These are phyloP conservation scores for Arthrobotrys musiformis DNA, from an alignment of 2,329 filamentous ascomycete species.

Conservation along the genomic window DNA sequence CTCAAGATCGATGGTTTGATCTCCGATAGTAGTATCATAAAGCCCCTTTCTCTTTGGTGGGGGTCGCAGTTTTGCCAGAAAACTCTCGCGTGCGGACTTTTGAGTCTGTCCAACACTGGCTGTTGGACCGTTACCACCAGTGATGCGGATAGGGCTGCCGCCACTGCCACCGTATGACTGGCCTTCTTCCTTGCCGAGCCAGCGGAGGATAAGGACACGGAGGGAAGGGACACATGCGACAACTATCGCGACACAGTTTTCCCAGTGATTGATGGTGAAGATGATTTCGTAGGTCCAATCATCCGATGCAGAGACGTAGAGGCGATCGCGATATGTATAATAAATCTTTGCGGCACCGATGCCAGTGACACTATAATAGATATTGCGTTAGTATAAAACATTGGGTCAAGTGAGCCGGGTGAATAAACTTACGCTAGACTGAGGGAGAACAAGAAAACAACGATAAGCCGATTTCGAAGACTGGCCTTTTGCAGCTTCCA, in stretches of 20 bases:
- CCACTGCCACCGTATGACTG: neutral
- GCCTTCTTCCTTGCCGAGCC: constrained; percentile 59
- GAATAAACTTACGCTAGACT: constrained; percentile 61
- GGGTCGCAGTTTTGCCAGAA: constrained; percentile 34
- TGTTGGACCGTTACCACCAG: constrained; percentile 11
- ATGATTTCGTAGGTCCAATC: constrained; percentile 64
- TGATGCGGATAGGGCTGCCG: constrained; percentile 37
- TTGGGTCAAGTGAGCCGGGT: neutral
- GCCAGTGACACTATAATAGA: constrained; percentile 61
- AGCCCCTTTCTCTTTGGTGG: constrained; percentile 31
- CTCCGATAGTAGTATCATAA: constrained; percentile 47
- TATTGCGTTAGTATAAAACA: constrained; percentile 9
- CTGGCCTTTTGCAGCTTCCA: constrained; percentile 63
- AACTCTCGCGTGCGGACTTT: constrained; percentile 41
- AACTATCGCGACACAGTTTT: constrained; percentile 64
- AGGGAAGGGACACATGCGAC: constrained; percentile 64
- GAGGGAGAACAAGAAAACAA: constrained; percentile 62
- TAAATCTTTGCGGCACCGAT: constrained; percentile 64
- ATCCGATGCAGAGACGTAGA: constrained; percentile 61
- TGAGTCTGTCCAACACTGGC: constrained; percentile 10
- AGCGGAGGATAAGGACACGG: constrained; percentile 63
- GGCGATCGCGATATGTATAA: constrained; percentile 63
- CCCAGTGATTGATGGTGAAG: constrained; percentile 63
- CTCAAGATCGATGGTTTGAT: constrained; percentile 54
- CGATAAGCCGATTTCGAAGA: constrained; percentile 62